phyloP scores from a whole-genome alignment of 371 early-diverging fungal species.

The Mucor irregularis region DNA sequence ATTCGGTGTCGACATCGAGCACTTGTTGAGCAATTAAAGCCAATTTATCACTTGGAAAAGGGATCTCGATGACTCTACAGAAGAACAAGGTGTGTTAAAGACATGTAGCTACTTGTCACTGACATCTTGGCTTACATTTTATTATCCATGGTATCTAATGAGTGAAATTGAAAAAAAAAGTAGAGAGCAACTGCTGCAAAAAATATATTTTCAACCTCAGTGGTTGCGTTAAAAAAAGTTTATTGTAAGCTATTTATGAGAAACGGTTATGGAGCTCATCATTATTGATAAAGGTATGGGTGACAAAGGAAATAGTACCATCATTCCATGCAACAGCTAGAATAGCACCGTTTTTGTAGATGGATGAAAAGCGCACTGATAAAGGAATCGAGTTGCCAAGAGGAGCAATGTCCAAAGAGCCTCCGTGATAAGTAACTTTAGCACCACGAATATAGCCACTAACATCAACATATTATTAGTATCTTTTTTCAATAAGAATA shows the following conservation, averaged over 20 bases:
- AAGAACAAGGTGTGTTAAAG: too few relatives aligned
- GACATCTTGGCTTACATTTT: constrained; percentile 5
- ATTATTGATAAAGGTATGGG: constrained; percentile 21
- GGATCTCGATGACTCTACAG: constrained; percentile 41
- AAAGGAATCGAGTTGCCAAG: constrained; percentile 17
- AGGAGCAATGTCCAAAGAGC: constrained; percentile 7
- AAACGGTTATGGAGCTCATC: constrained; percentile 12
- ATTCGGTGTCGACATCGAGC: constrained; percentile 49
- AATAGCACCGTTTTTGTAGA: constrained; percentile 17
- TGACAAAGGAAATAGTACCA: constrained; percentile 31
- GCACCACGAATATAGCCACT: constrained; percentile 44
- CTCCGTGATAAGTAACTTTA: not conserved
- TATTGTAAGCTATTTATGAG: constrained; percentile 6
- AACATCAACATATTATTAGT: not conserved
- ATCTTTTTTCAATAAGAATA: not conserved
- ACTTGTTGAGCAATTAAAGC: constrained; percentile 45
- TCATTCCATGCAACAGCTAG: constrained; percentile 35
- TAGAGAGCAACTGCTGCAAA: not conserved
- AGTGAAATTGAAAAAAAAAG: not conserved
- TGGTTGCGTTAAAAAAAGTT: not conserved
- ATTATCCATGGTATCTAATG: constrained; percentile 3
- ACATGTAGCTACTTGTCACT: not conserved
- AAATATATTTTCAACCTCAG: too few relatives aligned
- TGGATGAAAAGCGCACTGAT: constrained; percentile 20
- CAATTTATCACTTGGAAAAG: constrained; percentile 41